Percentiles rank a stretch among this genome's conserved stretches.
Conservation (phyloP, 2,329 filamentous ascomycete species). For the Diaporthe vexans region DNA sequence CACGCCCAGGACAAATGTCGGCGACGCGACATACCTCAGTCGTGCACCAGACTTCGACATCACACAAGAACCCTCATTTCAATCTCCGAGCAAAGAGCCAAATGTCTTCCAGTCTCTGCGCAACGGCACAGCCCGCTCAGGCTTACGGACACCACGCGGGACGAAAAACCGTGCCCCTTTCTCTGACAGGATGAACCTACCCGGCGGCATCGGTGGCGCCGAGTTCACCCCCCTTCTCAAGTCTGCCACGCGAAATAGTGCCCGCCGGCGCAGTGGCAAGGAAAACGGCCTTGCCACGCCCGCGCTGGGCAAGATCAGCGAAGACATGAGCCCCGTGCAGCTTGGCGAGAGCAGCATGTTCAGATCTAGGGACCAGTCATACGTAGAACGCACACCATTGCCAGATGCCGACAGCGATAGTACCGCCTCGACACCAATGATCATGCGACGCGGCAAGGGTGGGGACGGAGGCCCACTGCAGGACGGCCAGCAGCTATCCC, state of each 20-base stretch:
- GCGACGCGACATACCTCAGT: slow-evolving; percentile 85
- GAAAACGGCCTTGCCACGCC: slow-evolving; percentile 76
- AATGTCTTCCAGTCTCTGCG: slow-evolving; percentile 83
- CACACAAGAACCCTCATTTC: slow-evolving; percentile 89
- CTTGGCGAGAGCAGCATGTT: slow-evolving; percentile 80
- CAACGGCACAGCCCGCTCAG: slow-evolving; percentile 70
- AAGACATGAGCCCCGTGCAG: slow-evolving; percentile 82
- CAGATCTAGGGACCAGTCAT: slow-evolving; percentile 74
- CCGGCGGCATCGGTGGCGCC: slow-evolving; percentile 72
- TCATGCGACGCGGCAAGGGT: slow-evolving; percentile 75
- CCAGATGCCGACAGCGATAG: slow-evolving; percentile 85
- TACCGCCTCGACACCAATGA: slow-evolving; percentile 84
- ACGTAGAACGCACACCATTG: slow-evolving; percentile 79
- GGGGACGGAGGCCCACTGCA: slow-evolving; percentile 68
- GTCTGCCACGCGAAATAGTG: slow-evolving; percentile 80
- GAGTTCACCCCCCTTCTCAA: slow-evolving; percentile 98
- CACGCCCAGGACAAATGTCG: slow-evolving; percentile 87
- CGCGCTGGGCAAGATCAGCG: slow-evolving; percentile 76
- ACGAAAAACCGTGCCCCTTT: slow-evolving; percentile 72
- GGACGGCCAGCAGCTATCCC: slow-evolving; percentile 89
- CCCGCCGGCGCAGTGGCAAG: slow-evolving; percentile 71
- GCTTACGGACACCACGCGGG: slow-evolving; percentile 80
- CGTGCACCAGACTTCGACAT: slow-evolving; percentile 82
- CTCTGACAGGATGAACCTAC: slow-evolving; percentile 79
- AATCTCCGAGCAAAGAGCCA: slow-evolving; percentile 81